A percentile compares a stretch with the other conserved stretches of the same genome.
Evolutionary conservation across 495 filamentous ascomycete species (phyloP).

Genomic region (Oidiodendron maius): DNA sequence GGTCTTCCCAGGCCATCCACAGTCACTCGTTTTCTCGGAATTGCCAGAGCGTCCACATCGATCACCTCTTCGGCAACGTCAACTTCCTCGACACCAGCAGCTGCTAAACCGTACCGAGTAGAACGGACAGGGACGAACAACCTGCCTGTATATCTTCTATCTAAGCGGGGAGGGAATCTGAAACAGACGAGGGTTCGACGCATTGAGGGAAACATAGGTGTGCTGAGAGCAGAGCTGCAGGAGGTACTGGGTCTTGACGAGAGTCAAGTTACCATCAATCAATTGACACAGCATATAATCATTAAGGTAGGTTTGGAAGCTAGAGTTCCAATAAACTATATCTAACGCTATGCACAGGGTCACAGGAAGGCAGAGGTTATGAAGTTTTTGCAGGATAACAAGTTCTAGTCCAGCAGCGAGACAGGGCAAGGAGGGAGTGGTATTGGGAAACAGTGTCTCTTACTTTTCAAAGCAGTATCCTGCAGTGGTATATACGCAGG

Average conservation of each 20-base stretch:
- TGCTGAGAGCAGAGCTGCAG: slow-evolving; percentile 45
- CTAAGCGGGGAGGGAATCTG: slow-evolving; percentile 72
- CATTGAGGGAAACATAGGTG: slow-evolving; percentile 62
- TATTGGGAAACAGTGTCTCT: slow-evolving; percentile 1
- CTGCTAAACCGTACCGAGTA: slow-evolving; percentile 62
- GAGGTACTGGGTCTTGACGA: slow-evolving; percentile 35
- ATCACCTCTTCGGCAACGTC: slow-evolving; percentile 13
- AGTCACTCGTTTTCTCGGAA: slow-evolving; percentile 31
- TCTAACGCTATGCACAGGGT: slow-evolving; percentile 17
- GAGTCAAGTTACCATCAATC: slow-evolving; percentile 46
- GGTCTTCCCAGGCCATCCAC: slow-evolving; percentile 25
- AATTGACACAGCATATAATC: slow-evolving; percentile 56
- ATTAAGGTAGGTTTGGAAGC: slow-evolving; percentile 45
- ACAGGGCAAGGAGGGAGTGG: background rate
- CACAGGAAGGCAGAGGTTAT: slow-evolving; percentile 27
- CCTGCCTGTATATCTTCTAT: slow-evolving; percentile 70
- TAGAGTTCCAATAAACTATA: background rate
- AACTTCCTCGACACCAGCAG: slow-evolving; percentile 10
- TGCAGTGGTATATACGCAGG: slow-evolving; percentile 4
- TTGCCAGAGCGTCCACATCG: slow-evolving; percentile 19
- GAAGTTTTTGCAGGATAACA: slow-evolving; percentile 25
- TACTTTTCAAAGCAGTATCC: slow-evolving; percentile 14
- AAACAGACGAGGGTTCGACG: slow-evolving; percentile 71
- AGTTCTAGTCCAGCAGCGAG: background rate
- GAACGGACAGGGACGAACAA: slow-evolving; percentile 63